Evolutionary conservation across 345 rosid genomes (phyloP).

Genomic region (Lepidium sativum): DNA sequence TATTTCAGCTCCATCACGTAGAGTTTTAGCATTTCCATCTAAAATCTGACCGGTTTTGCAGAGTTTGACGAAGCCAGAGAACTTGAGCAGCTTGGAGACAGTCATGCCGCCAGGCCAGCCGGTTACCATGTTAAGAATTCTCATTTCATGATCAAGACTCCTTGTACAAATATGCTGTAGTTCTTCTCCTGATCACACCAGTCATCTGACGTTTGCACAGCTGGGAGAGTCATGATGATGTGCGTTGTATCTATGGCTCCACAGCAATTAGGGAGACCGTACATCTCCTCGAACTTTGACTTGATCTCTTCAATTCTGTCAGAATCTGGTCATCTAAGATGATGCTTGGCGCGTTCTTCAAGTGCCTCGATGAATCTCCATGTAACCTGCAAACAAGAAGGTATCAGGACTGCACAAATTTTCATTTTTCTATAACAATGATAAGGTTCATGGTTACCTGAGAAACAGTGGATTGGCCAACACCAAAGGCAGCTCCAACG

Average conservation of each 20-base stretch:
- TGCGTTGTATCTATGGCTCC: conserved; percentile 87
- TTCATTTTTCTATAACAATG: no score
- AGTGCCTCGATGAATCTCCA: conserved; percentile 98
- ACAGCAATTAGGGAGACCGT: conserved; percentile 83
- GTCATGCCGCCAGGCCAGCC: conserved; percentile 96
- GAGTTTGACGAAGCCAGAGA: conserved; percentile 69
- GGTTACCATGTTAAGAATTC: conserved; percentile 86
- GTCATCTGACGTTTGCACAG: conserved; percentile 90
- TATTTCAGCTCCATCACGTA: conserved; percentile 28
- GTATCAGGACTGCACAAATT: neutral
- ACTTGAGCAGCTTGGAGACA: conserved; percentile 52
- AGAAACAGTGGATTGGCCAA: conserved; percentile 95
- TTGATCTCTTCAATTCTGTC: conserved; percentile 56
- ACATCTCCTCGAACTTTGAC: conserved; percentile 47
- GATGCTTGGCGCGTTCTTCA: conserved; percentile 85
- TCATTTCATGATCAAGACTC: conserved; percentile 79
- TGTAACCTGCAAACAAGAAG: conserved; percentile 37
- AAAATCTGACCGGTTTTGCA: conserved; percentile 56
- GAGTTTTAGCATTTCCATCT: conserved; percentile 43
- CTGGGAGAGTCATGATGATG: conserved; percentile 85
- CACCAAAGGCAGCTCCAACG: conserved; percentile 82
- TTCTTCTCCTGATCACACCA: conserved; percentile 92
- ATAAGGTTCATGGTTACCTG: conserved; percentile 21
- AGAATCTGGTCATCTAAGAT: conserved; percentile 78
- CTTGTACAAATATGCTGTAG: conserved; percentile 85